phyloP scores from a whole-genome alignment of 768 basidiomycete genomes.

The Suillus luteus region DNA sequence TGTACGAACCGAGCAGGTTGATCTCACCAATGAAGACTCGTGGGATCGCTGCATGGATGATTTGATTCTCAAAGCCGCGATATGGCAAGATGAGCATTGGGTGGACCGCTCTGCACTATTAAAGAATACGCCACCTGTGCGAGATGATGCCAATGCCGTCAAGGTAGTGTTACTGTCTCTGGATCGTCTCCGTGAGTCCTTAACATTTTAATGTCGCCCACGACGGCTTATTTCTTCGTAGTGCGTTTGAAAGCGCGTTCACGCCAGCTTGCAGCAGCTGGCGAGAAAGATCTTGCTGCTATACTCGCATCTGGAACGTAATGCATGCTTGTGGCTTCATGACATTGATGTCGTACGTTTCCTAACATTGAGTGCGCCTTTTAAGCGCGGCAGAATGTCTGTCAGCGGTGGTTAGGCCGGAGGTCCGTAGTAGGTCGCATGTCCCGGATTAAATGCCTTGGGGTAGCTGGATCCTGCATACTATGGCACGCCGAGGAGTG shows the following conservation, averaged over 20 bases:
- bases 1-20: constrained; percentile 83
- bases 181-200: constrained; percentile 83
- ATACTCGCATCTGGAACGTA: constrained; percentile 51
- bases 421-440: constrained; percentile 1
- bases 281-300: constrained; percentile 80
- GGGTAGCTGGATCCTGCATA: constrained; percentile 13
- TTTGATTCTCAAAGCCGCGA: constrained; percentile 86
- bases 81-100: constrained; percentile 95
- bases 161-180: constrained; percentile 90
- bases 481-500: constrained; percentile 34
- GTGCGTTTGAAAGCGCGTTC: constrained; percentile 91
- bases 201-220: constrained; percentile 16
- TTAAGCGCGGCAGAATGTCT: constrained; percentile 3
- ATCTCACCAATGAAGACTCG: constrained; percentile 53
- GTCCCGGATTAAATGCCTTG: constrained; percentile 5
- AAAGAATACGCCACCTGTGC: constrained; percentile 35
- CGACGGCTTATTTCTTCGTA: constrained; percentile 32
- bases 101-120: constrained; percentile 79
- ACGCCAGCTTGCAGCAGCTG: constrained; percentile 80
- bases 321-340: constrained; percentile 10
- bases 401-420: neutral
- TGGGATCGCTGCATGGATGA: constrained; percentile 90
- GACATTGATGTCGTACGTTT: constrained; percentile 8
- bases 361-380: constrained; percentile 7
- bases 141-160: constrained; percentile 49